phyloP scores from a whole-genome alignment of 2,329 filamentous ascomycete species.

The Fusarium dimerum region DNA sequence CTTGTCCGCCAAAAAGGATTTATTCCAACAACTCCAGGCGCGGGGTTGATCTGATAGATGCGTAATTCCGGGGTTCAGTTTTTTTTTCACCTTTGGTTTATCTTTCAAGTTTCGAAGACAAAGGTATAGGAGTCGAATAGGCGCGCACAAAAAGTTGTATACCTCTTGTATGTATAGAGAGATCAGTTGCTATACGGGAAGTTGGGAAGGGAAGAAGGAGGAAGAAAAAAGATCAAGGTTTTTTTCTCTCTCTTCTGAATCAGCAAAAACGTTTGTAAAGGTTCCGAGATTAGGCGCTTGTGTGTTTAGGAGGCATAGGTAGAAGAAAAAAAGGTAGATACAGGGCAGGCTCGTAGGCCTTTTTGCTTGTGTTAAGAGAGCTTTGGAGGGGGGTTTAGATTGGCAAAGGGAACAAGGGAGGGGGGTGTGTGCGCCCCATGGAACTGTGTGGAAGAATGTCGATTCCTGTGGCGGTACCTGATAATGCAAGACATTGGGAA shows the following conservation, averaged over 20 bases:
- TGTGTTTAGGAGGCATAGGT: slow-evolving; percentile 26
- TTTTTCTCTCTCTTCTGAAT: slow-evolving; percentile 17
- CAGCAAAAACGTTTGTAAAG: slow-evolving; percentile 8
- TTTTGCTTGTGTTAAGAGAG: not conserved
- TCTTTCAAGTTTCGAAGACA: not conserved
- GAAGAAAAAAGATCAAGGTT: not conserved
- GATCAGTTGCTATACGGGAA: too few species aligned
- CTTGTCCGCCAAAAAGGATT: slow-evolving; percentile 24
- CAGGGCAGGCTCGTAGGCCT: slow-evolving; percentile 17
- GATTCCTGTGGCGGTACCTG: slow-evolving; percentile 41
- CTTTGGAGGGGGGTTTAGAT: not conserved
- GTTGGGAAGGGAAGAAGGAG: slow-evolving; percentile 4
- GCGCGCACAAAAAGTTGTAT: too few species aligned
- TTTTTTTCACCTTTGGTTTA: slow-evolving; percentile 5
- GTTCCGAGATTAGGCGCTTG: slow-evolving; percentile 23
- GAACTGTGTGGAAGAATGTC: slow-evolving; percentile 45
- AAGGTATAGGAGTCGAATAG: slow-evolving; percentile 1
- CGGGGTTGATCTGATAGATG: slow-evolving; percentile 28
- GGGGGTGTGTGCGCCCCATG: slow-evolving; percentile 41
- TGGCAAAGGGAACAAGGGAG: not conserved
- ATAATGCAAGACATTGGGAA: slow-evolving; percentile 31
- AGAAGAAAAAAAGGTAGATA: slow-evolving; percentile 34
- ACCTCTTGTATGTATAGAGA: too few species aligned
- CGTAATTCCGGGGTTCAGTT: slow-evolving; percentile 20
- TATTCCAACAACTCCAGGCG: slow-evolving; percentile 27